A percentile compares a stretch with the other conserved stretches of the same genome.
phyloP scores from a whole-genome alignment of 2,329 filamentous ascomycete genomes.

The Elsinoe necatrix region DNA sequence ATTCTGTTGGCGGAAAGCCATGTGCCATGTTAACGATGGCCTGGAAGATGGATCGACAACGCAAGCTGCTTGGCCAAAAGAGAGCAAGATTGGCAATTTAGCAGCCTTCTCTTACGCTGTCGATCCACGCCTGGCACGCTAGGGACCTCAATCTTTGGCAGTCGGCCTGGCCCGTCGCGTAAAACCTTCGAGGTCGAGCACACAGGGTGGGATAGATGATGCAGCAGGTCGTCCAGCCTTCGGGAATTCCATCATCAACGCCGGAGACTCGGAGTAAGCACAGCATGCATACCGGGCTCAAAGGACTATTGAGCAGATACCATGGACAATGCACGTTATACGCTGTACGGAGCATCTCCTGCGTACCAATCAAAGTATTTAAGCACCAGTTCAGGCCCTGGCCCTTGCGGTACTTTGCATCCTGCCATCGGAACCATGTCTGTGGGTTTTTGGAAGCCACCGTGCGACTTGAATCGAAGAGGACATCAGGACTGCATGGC shows the following conservation, averaged over 20 bases:
- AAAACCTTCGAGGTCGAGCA: not conserved
- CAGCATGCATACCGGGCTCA: not conserved
- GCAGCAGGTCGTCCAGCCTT: not conserved
- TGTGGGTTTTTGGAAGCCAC: not conserved
- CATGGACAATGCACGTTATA: not conserved
- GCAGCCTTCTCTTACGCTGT: not conserved
- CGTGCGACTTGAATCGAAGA: not conserved
- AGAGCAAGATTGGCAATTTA: constrained; percentile 7
- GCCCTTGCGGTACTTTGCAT: not conserved
- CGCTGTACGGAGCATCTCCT: not conserved
- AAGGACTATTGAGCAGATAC: not conserved
- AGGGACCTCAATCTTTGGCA: not conserved
- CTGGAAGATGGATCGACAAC: not conserved
- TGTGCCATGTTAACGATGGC: not conserved
- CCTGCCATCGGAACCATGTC: not conserved
- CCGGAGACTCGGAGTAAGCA: not conserved
- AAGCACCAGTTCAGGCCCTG: not conserved
- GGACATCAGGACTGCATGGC: not conserved
- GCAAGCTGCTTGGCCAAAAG: constrained; percentile 1
- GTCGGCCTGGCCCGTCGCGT: not conserved
- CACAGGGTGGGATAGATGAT: not conserved
- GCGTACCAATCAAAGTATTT: not conserved
- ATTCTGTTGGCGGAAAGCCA: not conserved
- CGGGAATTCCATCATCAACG: not conserved
- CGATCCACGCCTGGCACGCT: not conserved